Conservation (phyloP, 495 filamentous ascomycete genomes). For the Parathielavia appendiculata region DNA sequence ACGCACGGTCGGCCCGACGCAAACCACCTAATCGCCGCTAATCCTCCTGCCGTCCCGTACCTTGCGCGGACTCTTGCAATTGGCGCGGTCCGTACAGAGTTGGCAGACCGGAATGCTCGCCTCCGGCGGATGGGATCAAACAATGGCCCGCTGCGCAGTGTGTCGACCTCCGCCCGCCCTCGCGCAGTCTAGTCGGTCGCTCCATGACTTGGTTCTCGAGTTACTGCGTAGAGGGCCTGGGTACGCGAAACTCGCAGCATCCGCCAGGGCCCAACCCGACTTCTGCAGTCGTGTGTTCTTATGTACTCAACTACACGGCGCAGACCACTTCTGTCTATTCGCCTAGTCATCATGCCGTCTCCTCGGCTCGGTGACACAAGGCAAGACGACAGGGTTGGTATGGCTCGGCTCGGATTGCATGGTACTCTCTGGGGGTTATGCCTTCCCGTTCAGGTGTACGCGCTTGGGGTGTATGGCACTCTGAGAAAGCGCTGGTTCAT, state of each 20-base stretch:
- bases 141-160: background rate
- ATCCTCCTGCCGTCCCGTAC: background rate
- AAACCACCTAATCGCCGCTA: too few relatives aligned
- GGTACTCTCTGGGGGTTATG: background rate
- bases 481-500: background rate
- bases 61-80: background rate
- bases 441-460: background rate
- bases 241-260: background rate
- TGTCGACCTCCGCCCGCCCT: background rate
- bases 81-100: background rate
- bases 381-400: too few relatives aligned
- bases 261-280: background rate
- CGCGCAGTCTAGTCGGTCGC: slow-evolving; percentile 8
- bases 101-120: background rate
- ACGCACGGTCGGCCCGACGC: too few relatives aligned
- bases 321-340: background rate
- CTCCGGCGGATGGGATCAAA: background rate
- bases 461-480: background rate
- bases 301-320: background rate
- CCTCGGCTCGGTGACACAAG: background rate
- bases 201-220: background rate
- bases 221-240: background rate
- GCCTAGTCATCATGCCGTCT: background rate
- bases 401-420: background rate
- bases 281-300: slow-evolving; percentile 6